phyloP scores from a whole-genome alignment of 2,329 filamentous ascomycete genomes.

The Colletotrichum incanum region DNA sequence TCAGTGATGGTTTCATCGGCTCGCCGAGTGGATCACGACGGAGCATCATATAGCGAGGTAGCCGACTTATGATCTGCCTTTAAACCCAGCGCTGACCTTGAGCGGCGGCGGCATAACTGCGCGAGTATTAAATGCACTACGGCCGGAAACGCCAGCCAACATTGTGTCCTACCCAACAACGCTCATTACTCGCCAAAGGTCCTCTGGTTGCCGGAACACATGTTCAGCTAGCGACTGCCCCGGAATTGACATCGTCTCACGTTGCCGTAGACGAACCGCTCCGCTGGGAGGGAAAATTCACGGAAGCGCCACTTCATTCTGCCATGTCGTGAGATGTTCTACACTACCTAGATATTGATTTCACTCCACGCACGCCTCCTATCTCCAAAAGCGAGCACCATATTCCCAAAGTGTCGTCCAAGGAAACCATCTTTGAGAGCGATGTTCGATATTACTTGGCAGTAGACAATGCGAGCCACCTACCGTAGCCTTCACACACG shows the following conservation, averaged over 20 bases:
- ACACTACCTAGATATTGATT: background rate
- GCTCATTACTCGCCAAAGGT: constrained; percentile 16
- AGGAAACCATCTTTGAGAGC: background rate
- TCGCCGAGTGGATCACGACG: constrained; percentile 19
- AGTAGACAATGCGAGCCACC: background rate
- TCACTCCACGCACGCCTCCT: background rate
- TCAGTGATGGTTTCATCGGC: constrained; percentile 39
- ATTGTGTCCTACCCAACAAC: background rate
- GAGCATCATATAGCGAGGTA: constrained; percentile 41
- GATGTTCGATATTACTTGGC: constrained; percentile 1
- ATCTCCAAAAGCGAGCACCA: background rate
- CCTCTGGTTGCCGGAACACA: background rate
- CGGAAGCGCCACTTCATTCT: background rate
- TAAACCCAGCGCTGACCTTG: constrained; percentile 19
- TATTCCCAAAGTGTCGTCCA: background rate
- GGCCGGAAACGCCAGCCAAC: constrained; percentile 1
- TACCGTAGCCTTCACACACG: background rate
- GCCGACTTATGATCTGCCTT: constrained; percentile 42
- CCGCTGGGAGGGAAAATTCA: constrained; percentile 9
- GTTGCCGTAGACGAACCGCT: constrained; percentile 27
- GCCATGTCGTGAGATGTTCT: background rate
- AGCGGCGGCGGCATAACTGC: constrained; percentile 18
- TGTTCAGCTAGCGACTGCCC: constrained; percentile 9
- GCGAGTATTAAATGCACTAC: constrained; percentile 8
- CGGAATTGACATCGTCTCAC: constrained; percentile 25